phyloP scores from a whole-genome alignment of 2,329 filamentous ascomycete species.

The Curvularia lunata region DNA sequence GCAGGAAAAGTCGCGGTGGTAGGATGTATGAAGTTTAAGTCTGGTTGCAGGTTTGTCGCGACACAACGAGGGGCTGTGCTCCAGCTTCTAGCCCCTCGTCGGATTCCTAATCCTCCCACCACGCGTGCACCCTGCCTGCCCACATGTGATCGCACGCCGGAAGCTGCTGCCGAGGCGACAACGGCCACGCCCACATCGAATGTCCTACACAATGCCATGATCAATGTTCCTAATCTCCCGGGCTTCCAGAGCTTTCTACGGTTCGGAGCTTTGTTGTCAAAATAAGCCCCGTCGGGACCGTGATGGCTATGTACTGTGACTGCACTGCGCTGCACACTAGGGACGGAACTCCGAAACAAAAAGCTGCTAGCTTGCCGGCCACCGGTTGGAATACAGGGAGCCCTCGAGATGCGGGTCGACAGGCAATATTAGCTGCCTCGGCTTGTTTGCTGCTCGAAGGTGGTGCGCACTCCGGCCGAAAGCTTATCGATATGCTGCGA shows the following conservation, averaged over 20 bases:
- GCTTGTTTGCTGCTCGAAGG: neutral
- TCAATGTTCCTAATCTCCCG: neutral
- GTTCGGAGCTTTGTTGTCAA: slow-evolving; percentile 1
- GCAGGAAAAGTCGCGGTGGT: neutral
- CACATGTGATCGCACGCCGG: neutral
- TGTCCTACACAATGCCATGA: neutral
- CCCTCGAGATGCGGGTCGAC: neutral
- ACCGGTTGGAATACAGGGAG: neutral
- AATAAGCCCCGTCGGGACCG: neutral
- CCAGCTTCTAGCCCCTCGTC: slow-evolving; percentile 2
- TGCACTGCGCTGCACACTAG: neutral
- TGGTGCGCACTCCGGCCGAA: neutral
- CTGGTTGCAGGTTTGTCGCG: neutral
- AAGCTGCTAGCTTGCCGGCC: neutral
- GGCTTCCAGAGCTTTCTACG: neutral
- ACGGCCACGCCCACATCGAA: neutral
- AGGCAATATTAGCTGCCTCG: slow-evolving; percentile 1
- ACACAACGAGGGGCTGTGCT: slow-evolving; percentile 5
- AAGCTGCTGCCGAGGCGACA: neutral
- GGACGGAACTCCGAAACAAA: neutral
- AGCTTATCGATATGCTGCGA: neutral
- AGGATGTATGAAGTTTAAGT: neutral
- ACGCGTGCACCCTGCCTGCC: neutral
- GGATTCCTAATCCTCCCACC: slow-evolving; percentile 4
- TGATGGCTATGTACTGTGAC: neutral